phyloP scores from a whole-genome alignment of 352 stramenopile genomes.

The Phytophthora aleatoria region DNA sequence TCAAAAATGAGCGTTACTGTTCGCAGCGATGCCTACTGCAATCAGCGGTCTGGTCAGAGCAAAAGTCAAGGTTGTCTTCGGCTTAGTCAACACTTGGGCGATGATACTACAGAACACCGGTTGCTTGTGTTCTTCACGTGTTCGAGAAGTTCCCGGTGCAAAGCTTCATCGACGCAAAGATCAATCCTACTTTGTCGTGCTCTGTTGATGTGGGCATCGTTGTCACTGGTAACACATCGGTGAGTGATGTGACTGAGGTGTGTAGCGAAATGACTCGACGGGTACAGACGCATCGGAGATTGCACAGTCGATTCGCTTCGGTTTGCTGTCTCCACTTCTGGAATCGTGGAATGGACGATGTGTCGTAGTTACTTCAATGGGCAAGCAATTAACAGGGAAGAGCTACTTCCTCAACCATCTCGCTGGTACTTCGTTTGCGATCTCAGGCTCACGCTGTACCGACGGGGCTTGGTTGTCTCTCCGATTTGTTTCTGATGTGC shows the following conservation, averaged over 20 bases:
- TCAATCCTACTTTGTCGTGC: not conserved
- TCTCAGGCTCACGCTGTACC: constrained; percentile 40
- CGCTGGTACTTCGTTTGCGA: constrained; percentile 68
- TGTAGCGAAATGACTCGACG: constrained; percentile 5
- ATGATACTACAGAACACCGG: constrained; percentile 15
- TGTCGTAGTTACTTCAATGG: constrained; percentile 42
- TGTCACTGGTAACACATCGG: not conserved
- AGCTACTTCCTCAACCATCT: constrained; percentile 83
- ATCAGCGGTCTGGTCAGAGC: constrained; percentile 33
- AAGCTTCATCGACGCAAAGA: constrained; percentile 20
- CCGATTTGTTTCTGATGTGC: constrained; percentile 33
- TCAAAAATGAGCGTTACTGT: constrained; percentile 40
- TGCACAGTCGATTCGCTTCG: constrained; percentile 45
- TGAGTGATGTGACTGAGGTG: not conserved
- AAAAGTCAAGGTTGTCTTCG: not conserved
- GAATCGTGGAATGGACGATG: constrained; percentile 37
- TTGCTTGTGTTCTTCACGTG: constrained; percentile 47
- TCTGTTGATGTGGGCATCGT: not conserved
- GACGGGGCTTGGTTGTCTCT: constrained; percentile 48
- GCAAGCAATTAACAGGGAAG: constrained; percentile 74
- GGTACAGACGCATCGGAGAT: constrained; percentile 45
- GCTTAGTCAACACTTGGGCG: not conserved
- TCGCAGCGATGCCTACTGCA: constrained; percentile 59
- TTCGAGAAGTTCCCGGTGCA: constrained; percentile 66
- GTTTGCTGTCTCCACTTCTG: constrained; percentile 35